Evolutionary conservation across 176 grass and related monocot species (phyloP).

Genomic region (Miscanthus lutarioriparius): DNA sequence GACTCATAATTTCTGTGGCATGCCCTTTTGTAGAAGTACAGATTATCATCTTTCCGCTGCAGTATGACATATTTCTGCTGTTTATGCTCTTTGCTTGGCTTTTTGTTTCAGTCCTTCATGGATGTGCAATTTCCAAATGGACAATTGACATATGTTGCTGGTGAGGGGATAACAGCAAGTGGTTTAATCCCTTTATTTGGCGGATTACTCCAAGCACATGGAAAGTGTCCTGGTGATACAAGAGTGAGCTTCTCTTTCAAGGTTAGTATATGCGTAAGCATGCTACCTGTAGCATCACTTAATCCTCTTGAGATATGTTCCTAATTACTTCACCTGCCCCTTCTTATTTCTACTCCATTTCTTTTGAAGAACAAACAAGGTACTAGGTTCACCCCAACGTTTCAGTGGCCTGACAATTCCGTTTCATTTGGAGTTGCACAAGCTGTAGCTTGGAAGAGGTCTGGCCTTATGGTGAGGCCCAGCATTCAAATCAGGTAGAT

Average conservation of each 20-base stretch:
- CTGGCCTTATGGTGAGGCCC: slow-evolving; percentile 64
- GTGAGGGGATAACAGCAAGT: slow-evolving; percentile 85
- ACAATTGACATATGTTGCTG: slow-evolving; percentile 89
- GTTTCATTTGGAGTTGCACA: slow-evolving; percentile 66
- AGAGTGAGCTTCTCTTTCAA: slow-evolving; percentile 88
- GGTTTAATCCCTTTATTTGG: slow-evolving; percentile 78
- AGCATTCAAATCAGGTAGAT: slow-evolving; percentile 77
- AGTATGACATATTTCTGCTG: neutral
- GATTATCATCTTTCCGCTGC: slow-evolving; percentile 5
- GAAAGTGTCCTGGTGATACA: slow-evolving; percentile 83
- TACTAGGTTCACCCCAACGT: slow-evolving; percentile 59
- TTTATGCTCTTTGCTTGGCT: slow-evolving; percentile 27
- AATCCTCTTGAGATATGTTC: slow-evolving; percentile 13
- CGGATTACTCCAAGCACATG: slow-evolving; percentile 79
- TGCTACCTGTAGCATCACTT: neutral
- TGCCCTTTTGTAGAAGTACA: neutral
- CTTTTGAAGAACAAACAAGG: slow-evolving; percentile 55
- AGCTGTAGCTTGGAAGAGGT: slow-evolving; percentile 62
- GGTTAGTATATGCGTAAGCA: slow-evolving; percentile 43
- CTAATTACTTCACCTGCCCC: slow-evolving; percentile 18
- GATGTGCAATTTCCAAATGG: slow-evolving; percentile 92
- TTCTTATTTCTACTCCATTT: slow-evolving; percentile 32
- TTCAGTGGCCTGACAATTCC: slow-evolving; percentile 79
- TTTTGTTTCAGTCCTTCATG: slow-evolving; percentile 80
- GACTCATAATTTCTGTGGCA: neutral